Evolutionary conservation across 495 filamentous ascomycete genomes (phyloP), one percentile per base, ranked within the genome.

Genomic region (Tuber indicum): DNA sequence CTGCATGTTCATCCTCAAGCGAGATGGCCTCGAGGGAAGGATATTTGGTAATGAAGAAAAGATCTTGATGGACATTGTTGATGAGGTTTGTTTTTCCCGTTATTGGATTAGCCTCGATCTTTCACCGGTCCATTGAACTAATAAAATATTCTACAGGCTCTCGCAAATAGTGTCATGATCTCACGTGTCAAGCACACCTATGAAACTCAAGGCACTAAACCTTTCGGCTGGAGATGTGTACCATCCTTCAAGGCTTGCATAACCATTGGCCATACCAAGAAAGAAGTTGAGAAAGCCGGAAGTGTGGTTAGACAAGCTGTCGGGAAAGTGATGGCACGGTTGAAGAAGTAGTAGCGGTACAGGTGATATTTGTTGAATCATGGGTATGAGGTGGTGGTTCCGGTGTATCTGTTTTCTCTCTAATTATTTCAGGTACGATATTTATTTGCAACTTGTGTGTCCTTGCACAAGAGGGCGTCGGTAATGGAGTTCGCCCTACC

Each of bases 251-350:
- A 98, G 86, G 90, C 97, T 26, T 97, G 94, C 84, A 87, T 97
- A 74, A 95, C 94, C 0, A 91, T 88, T 46, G 96, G 92, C 16
- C 87, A 98, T 80, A 91, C 92, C 47, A 94, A 92, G 87, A 97
- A 97, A 86, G 96, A 99, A 84, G 91, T 93, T 70, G 96, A 99
- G 86, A 95, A 94, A 86, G 92, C 96, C 3, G 96, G 95, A 3
- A 89, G 90, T 7, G 91, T 89, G 8, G 93, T 98, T 76, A 88
- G 96, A 73, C 95, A 98, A 85, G 96, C 94, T 32, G 93, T 98
- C 80, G 97, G 94, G 45, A 97, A 97, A 86, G 91, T 98, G 72
- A 87, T 91, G 84, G 73, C 47, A 39, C 74, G 72, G 70, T 83
- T 92, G 82, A 90, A 86, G 83, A 82, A 82, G 72, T 74, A 80